Conservation (phyloP, 2,329 filamentous ascomycete genomes). For the Leptosphaerulina australis region DNA sequence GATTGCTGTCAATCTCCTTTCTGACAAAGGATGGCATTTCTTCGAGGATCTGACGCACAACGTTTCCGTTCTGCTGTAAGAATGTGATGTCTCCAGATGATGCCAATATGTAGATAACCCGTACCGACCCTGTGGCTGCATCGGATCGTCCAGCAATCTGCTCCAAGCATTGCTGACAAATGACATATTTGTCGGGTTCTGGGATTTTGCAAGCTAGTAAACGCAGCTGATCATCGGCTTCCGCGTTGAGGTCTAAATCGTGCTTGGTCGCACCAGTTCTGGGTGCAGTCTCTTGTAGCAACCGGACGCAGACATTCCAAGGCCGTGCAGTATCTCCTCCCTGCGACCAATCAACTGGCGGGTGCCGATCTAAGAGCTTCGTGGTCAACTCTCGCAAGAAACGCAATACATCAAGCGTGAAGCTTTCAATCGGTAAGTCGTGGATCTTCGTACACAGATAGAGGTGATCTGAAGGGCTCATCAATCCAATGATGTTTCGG, state of each 20-base stretch:
- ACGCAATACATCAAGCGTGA: constrained; percentile 39
- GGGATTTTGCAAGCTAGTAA: constrained; percentile 65
- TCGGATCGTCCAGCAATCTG: constrained; percentile 69
- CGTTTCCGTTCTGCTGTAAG: constrained; percentile 33
- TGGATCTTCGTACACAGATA: constrained; percentile 73
- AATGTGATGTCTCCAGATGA: constrained; percentile 26
- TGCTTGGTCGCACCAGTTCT: constrained; percentile 60
- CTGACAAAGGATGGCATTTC: constrained; percentile 49
- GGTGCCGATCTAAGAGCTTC: constrained; percentile 24
- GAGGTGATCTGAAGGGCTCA: constrained; percentile 56
- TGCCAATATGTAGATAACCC: constrained; percentile 57
- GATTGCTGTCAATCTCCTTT: constrained; percentile 22
- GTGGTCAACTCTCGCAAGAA: constrained; percentile 38
- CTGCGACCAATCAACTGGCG: constrained; percentile 21
- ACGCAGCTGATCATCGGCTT: constrained; percentile 66
- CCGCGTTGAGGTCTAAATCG: constrained; percentile 66
- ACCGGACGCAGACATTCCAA: constrained; percentile 64
- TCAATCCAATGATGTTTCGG: constrained; percentile 54
- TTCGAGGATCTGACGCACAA: constrained; percentile 43
- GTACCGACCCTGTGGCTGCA: constrained; percentile 75
- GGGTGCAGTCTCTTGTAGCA: constrained; percentile 74
- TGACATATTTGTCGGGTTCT: constrained; percentile 63
- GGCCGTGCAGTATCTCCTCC: constrained; percentile 48
- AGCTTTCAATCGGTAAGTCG: constrained; percentile 39
- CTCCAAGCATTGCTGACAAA: constrained; percentile 70